Percentiles rank a stretch among this genome's conserved stretches.
These are phyloP conservation scores for Eucalyptus marginata DNA, from an alignment of 345 rosid species.

Conservation along the genomic window DNA sequence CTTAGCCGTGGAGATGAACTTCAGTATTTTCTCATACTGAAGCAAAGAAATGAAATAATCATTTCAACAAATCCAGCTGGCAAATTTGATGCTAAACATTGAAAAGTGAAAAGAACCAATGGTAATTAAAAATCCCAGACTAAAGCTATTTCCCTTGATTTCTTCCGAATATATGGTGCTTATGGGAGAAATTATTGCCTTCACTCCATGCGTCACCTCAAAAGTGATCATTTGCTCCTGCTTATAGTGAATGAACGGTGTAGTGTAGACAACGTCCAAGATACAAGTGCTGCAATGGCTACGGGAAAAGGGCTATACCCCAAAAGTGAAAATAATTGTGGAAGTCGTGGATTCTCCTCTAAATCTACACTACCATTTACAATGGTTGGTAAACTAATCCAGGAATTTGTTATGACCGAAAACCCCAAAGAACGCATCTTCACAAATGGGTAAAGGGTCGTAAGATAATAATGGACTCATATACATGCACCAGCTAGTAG, in stretches of 20 bases:
- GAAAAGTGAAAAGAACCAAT: not conserved
- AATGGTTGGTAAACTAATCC: not conserved
- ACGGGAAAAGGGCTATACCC: not conserved
- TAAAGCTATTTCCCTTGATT: not conserved
- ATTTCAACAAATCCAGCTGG: not conserved
- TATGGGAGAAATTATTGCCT: not conserved
- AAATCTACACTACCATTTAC: not conserved
- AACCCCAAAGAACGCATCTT: not conserved
- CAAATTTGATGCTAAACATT: not conserved
- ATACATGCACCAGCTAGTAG: not conserved
- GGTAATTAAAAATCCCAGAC: not conserved
- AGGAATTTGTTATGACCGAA: not conserved
- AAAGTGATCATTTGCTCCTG: not conserved
- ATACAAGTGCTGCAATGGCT: not conserved
- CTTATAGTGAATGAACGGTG: not conserved
- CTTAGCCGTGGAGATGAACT: slow-evolving; percentile 73
- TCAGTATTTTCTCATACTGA: slow-evolving; percentile 73
- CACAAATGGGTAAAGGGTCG: not conserved
- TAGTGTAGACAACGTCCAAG: not conserved
- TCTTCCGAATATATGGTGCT: not conserved
- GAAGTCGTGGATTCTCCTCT: not conserved
- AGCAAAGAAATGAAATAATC: not conserved
- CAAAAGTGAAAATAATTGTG: not conserved
- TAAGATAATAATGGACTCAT: not conserved
- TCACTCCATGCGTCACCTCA: not conserved